Base-by-base conservation (phyloP, 2,329 filamentous ascomycete species). In the Colletotrichum camelliae region DNA sequence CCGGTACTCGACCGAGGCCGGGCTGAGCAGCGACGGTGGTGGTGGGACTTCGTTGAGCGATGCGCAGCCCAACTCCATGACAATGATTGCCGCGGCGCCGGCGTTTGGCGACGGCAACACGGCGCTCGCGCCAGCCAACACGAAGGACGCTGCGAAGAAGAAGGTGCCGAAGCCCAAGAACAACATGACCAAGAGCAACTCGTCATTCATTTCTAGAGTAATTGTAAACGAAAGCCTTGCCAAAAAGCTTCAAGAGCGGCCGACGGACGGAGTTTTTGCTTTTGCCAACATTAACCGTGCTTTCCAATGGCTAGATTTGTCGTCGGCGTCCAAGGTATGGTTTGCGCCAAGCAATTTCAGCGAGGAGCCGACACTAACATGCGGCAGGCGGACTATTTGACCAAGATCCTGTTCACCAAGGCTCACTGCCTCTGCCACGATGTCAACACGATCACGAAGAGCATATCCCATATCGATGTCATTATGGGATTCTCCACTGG, bases 161-260 rank as follows among this genome's bases (percentile, higher is more conserved):
- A 92, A 93, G 81, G 70, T 74, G 35, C 70, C 74, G 12, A 99
- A 99, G 84, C 97, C 97, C 4, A 99, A 98, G 89, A 98, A 96
- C 85, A 98, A 97, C 84, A 97, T 99, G 84, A 93, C 96, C 68
- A 99, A 99, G 88, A 98, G 96, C 86, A 98, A 98, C 84, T 99
- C 97, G 12, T 98, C 96, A 1, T 99, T 98, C 82, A 97, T 99
- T 35, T 98, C 96, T n/a, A 89, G 97, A 70, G 96, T 98, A 37
- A 98, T 98, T 78, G 93, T 96, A 18, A 95, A 98, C 81, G 97
- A 99, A 80, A 89, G 90, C 6, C 85, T 97, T 70, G 89, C 91
- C 27, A 98, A 97, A 85, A 93, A 94, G 78, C 85, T 98, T 77
- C 91, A 92, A 65, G 97, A 98, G 37, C 93, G 95, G 77, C 92